Conservation (phyloP, 805 yeast genomes). For the Candida boleticola region DNA sequence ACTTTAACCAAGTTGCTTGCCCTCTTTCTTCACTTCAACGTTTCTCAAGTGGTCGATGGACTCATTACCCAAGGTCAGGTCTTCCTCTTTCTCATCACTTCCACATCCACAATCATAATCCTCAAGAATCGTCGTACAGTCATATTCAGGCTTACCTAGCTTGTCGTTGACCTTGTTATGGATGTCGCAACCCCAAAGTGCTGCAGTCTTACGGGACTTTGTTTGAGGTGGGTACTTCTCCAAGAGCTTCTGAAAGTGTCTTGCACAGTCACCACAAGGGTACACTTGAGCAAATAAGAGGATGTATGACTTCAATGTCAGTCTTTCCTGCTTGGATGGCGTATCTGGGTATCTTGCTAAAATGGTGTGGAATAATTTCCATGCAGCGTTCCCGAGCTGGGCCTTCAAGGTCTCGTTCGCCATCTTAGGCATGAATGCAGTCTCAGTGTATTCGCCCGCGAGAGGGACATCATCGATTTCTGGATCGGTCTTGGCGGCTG, state of each 20-base stretch:
- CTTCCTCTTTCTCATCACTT: conserved; percentile 56
- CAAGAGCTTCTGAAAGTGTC: conserved; percentile 76
- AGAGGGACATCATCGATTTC: conserved; percentile 8
- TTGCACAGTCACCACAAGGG: conserved; percentile 97
- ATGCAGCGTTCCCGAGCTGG: conserved; percentile 85
- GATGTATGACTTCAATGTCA: conserved; percentile 63
- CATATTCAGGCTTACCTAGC: conserved; percentile 68
- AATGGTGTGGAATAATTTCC: conserved; percentile 89
- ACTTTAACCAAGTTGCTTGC: too few species aligned
- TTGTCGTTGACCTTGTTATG: conserved; percentile 84
- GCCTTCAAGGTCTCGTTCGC: conserved; percentile 79
- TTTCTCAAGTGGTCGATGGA: conserved; percentile 41
- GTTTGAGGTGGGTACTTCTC: conserved; percentile 82
- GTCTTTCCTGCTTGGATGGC: conserved; percentile 64
- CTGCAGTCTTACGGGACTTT: conserved; percentile 71
- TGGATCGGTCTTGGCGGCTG: neutral
- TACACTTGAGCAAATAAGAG: conserved; percentile 84
- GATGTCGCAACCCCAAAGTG: conserved; percentile 93
- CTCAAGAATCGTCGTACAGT: conserved; percentile 80
- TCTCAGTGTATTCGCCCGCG: conserved; percentile 24
- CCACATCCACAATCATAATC: conserved; percentile 98
- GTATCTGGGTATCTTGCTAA: conserved; percentile 87
- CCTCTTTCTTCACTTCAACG: conserved; percentile 47
- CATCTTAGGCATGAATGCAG: conserved; percentile 91
- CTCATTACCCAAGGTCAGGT: conserved; percentile 35